A percentile compares a stretch with the other conserved stretches of the same genome.
These are phyloP conservation scores for Fusarium papillatum DNA, from an alignment of 2,329 filamentous ascomycete genomes.

Conservation along the genomic window DNA sequence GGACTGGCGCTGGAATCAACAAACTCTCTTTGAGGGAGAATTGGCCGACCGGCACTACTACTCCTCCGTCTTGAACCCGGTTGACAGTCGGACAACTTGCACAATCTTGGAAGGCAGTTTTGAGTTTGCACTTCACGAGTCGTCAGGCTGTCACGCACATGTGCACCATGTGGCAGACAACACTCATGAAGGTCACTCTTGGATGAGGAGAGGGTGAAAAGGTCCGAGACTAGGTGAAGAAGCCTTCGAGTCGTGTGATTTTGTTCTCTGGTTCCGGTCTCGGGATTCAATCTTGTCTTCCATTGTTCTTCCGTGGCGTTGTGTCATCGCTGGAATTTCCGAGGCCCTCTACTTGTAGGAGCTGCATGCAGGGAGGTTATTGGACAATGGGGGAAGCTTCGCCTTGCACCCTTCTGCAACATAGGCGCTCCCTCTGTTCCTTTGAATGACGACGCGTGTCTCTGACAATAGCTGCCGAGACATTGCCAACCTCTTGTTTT, in stretches of 20 bases:
- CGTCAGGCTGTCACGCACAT: slow-evolving; percentile 30
- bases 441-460: slow-evolving; percentile 12
- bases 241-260: slow-evolving; percentile 3
- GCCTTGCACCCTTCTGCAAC: neutral
- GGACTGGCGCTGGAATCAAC: slow-evolving; percentile 24
- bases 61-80: slow-evolving; percentile 23
- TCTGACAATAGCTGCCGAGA: neutral
- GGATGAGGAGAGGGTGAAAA: neutral
- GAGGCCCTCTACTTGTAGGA: neutral
- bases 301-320: slow-evolving; percentile 1
- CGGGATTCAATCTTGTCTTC: slow-evolving; percentile 16
- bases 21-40: slow-evolving; percentile 5
- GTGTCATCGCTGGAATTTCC: neutral
- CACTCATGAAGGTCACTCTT: neutral
- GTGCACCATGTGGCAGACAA: slow-evolving; percentile 21
- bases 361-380: neutral
- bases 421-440: neutral
- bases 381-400: neutral
- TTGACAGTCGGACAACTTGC: slow-evolving; percentile 7
- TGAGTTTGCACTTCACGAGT: slow-evolving; percentile 31
- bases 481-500: slow-evolving; percentile 6
- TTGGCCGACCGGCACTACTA: slow-evolving; percentile 13
- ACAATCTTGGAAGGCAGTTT: slow-evolving; percentile 7
- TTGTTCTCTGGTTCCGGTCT: slow-evolving; percentile 22
- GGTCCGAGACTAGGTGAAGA: neutral